Percentiles rank a stretch among this genome's conserved stretches.
Conservation (phyloP, 163 green algal species). For the Prototheca stagnorum region DNA sequence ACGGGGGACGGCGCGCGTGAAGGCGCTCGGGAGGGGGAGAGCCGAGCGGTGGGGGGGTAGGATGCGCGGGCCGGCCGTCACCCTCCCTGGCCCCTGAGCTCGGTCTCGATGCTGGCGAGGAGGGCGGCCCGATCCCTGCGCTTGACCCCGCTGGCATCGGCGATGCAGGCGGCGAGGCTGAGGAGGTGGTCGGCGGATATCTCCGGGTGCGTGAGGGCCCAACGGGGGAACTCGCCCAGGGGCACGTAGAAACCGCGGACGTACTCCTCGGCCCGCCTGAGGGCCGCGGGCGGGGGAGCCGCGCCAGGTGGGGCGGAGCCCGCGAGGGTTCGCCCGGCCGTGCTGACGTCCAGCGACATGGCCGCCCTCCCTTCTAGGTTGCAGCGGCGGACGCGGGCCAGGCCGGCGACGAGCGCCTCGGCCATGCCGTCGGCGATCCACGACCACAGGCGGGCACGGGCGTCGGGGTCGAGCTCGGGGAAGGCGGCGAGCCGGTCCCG, state of each 20-base stretch:
- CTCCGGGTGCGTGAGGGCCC: constrained; percentile 28
- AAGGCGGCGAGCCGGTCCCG: constrained; percentile 5
- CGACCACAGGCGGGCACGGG: too few species aligned
- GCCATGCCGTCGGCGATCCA: too few species aligned
- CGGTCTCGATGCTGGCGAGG: constrained; percentile 17
- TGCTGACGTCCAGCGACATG: constrained; percentile 33
- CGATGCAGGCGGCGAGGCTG: constrained; percentile 28
- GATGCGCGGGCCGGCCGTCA: neutral
- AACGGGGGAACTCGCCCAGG: constrained; percentile 24
- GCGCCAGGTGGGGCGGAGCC: constrained; percentile 7
- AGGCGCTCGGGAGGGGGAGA: neutral
- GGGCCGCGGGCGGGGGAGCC: neutral
- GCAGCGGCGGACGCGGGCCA: constrained; percentile 19
- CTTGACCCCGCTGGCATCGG: constrained; percentile 28
- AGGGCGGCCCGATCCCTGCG: constrained; percentile 21
- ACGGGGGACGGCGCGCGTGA: too few species aligned
- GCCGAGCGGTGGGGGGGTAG: neutral
- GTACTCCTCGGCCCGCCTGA: constrained; percentile 22
- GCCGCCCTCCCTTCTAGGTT: constrained; percentile 30
- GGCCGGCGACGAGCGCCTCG: constrained; percentile 25
- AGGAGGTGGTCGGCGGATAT: constrained; percentile 25
- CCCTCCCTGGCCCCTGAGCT: constrained; percentile 1
- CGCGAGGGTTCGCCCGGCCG: constrained; percentile 4
- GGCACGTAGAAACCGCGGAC: constrained; percentile 45
- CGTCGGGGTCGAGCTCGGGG: too few species aligned